Conservation (phyloP, 306 rosid species). For the Sicyos baderoa region DNA sequence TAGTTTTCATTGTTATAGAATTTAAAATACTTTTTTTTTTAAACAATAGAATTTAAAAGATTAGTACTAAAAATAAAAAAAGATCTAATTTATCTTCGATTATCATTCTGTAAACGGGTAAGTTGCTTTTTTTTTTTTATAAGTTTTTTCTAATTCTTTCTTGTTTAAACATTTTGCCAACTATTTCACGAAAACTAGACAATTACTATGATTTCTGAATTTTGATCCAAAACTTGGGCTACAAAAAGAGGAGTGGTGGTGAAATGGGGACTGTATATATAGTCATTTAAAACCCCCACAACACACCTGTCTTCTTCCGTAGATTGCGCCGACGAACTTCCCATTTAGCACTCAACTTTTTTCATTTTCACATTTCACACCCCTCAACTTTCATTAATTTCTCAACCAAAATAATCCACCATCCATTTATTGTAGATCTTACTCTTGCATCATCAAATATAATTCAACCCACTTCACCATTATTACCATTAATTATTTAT, state of each 20-base stretch:
- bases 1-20: too few species aligned
- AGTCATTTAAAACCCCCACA: neutral
- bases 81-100: too few species aligned
- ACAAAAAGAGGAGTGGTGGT: neutral
- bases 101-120: too few species aligned
- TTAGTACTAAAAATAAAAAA: too few species aligned
- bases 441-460: neutral
- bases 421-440: neutral
- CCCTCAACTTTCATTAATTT: neutral
- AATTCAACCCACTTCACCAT: neutral
- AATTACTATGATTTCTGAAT: too few species aligned
- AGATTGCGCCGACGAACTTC: constrained; percentile 5
- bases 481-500: neutral
- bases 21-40: too few species aligned
- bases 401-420: neutral
- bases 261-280: neutral
- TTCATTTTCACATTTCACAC: neutral
- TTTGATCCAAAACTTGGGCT: too few species aligned
- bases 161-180: too few species aligned
- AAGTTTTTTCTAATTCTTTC: too few species aligned
- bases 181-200: too few species aligned
- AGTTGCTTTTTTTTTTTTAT: too few species aligned
- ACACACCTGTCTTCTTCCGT: neutral
- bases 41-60: too few species aligned
- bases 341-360: neutral